A percentile compares a stretch with the other conserved stretches of the same genome.
Evolutionary conservation across 1,284 basidiomycete genomes (phyloP).

Genomic region (Trichosporon ovoides): DNA sequence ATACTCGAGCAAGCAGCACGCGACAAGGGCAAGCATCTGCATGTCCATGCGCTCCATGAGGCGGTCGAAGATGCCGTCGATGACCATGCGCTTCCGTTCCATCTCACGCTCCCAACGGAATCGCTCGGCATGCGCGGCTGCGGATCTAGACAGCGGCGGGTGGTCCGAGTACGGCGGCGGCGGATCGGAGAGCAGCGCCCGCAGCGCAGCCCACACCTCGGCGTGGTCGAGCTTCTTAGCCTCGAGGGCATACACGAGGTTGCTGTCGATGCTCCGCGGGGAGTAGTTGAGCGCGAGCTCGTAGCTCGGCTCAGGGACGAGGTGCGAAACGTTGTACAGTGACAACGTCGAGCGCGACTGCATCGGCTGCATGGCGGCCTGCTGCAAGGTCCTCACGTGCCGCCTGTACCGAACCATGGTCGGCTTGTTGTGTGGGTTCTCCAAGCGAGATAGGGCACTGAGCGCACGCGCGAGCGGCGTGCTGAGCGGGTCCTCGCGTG

Average conservation of each 20-base stretch:
- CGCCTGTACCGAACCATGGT: conserved; percentile 10
- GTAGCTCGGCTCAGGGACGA: conserved; percentile 56
- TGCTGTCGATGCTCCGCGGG: conserved; percentile 52
- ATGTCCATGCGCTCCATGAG: conserved; percentile 64
- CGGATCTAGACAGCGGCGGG: conserved; percentile 15
- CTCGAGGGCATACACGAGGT: conserved; percentile 59
- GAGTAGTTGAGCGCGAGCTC: conserved; percentile 62
- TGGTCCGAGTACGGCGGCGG: conserved; percentile 32
- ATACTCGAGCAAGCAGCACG: conserved; percentile 59
- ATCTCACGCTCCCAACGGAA: conserved; percentile 37
- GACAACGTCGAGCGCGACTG: conserved; percentile 54
- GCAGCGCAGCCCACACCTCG: conserved; percentile 63
- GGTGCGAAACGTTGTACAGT: conserved; percentile 57
- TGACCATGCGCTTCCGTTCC: conserved; percentile 34
- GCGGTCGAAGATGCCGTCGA: conserved; percentile 58
- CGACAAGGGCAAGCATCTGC: conserved; percentile 74
- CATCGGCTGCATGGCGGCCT: conserved; percentile 20
- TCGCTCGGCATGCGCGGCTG: conserved; percentile 21
- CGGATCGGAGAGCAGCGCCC: conserved; percentile 51
- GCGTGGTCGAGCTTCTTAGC: conserved; percentile 65
- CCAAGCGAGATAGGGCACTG: conserved; percentile 36
- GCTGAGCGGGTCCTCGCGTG: conserved; percentile 24
- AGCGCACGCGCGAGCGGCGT: conserved; percentile 41
- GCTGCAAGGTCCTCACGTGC: conserved; percentile 14
- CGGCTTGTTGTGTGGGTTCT: conserved; percentile 30